These are phyloP conservation scores for Saitozyma podzolica DNA, from an alignment of 768 basidiomycete species.

Conservation along the genomic window DNA sequence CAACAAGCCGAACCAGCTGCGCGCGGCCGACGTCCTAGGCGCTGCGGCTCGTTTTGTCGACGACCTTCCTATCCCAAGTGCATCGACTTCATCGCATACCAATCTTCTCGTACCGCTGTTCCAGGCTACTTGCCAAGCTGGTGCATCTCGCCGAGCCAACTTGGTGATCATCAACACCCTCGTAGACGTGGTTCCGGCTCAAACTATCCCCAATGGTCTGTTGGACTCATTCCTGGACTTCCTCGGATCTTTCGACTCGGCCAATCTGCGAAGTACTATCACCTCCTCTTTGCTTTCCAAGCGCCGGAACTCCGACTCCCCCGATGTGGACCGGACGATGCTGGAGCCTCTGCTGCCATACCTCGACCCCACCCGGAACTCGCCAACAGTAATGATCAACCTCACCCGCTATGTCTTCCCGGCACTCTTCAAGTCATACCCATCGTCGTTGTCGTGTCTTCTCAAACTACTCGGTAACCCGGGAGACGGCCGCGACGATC, in stretches of 20 bases:
- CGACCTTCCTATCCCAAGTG: too few species aligned
- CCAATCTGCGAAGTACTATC: too few species aligned
- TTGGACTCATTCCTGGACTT: slow-evolving; percentile 16
- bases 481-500: background rate
- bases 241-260: background rate
- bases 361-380: too few species aligned
- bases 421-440: slow-evolving; percentile 23
- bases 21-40: slow-evolving; percentile 22
- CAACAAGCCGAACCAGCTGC: slow-evolving; percentile 21
- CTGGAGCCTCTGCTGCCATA: too few species aligned
- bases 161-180: slow-evolving; percentile 17
- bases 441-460: slow-evolving; percentile 3
- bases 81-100: too few species aligned
- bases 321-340: too few species aligned
- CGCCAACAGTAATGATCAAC: slow-evolving; percentile 1
- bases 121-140: slow-evolving; percentile 1
- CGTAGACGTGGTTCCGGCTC: slow-evolving; percentile 16
- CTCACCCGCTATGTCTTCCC: slow-evolving; percentile 44
- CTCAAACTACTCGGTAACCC: slow-evolving; percentile 11
- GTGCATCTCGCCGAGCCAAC: slow-evolving; percentile 18
- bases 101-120: slow-evolving; percentile 33
- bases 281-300: slow-evolving; percentile 2
- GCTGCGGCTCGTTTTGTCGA: slow-evolving; percentile 5
- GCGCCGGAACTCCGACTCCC: too few species aligned
- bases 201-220: slow-evolving; percentile 14